Evolutionary conservation across 306 rosid species (phyloP), one percentile per base, ranked within the genome.

Genomic region (Oxytropis ochrocephala): DNA sequence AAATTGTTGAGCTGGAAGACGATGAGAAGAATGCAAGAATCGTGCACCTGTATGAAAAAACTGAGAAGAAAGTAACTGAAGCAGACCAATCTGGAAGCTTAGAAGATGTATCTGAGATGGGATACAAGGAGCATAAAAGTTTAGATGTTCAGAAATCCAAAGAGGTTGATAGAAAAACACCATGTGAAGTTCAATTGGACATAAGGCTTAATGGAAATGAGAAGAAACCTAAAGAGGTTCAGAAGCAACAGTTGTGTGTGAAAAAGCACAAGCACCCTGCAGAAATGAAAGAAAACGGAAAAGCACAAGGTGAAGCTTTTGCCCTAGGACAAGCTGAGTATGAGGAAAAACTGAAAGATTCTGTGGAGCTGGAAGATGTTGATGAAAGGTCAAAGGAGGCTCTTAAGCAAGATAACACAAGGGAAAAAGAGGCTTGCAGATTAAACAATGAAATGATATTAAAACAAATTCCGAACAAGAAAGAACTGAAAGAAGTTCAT

Each of bases 1-100:
- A 33, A 44, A 67, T 73, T 70, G 64, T 19, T 59, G 82, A 69
- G 27, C 75, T 51, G 36, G 83, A 71, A 47, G 78, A 65, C 53
- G 51, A 47, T 73, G 85, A 78, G 70, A 75, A 75, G 30, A 21
- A 75, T 29, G 11, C 24, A 47, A 68, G 79, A 38, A 50, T 50
- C 43, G 81, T 56, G 18, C 76, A 51, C 47, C 69, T 35, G 36
- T 70, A 43, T 60, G 58, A 32, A 29, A 88, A 77, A 76, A 19
- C 76, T 61, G 83, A 68, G 53, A 61, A 60, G 63, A 68, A 51
- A 67, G 43, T 36, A 53, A 21, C 49, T 24, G 77, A 72, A 67
- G 73, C 78, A 73, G 80, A 61, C 51, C 80, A 66, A 75, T 42
- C 80, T 17, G 82, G 74, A 74, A 78, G 67, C 58, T 64, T 70